phyloP scores from a whole-genome alignment of 768 basidiomycete species.

The Pleurotus tuber-regium region DNA sequence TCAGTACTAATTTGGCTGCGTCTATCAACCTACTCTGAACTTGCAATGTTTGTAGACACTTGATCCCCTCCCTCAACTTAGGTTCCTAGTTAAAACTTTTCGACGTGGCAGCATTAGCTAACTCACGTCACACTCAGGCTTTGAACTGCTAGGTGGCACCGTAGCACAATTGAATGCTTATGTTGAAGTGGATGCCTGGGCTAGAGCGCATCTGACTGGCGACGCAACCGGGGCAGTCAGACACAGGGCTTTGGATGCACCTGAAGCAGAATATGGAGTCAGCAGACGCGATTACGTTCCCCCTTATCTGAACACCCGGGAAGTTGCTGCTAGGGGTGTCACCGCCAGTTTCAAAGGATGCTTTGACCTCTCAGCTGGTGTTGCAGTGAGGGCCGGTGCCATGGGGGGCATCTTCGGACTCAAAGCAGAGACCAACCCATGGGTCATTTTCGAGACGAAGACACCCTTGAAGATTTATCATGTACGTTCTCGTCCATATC shows the following conservation, averaged over 20 bases:
- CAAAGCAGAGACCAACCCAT: background rate
- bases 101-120: background rate
- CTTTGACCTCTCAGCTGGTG: background rate
- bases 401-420: background rate
- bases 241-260: background rate
- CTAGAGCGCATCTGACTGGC: background rate
- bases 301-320: background rate
- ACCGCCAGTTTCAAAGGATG: background rate
- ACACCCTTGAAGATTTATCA: background rate
- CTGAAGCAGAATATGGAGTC: too few relatives aligned
- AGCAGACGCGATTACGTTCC: background rate
- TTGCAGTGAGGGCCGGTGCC: background rate
- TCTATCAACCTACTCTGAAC: background rate
- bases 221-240: background rate
- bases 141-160: background rate
- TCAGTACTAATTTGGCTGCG: background rate
- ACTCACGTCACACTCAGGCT: background rate
- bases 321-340: background rate
- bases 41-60: background rate
- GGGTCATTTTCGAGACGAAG: background rate
- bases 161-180: background rate
- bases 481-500: background rate
- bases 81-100: background rate
- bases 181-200: slow-evolving; percentile 2
- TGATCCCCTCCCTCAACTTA: background rate